Evolutionary conservation across 441 rosid species (phyloP), one percentile per base, ranked within the genome.

Genomic region (Croton setiger): DNA sequence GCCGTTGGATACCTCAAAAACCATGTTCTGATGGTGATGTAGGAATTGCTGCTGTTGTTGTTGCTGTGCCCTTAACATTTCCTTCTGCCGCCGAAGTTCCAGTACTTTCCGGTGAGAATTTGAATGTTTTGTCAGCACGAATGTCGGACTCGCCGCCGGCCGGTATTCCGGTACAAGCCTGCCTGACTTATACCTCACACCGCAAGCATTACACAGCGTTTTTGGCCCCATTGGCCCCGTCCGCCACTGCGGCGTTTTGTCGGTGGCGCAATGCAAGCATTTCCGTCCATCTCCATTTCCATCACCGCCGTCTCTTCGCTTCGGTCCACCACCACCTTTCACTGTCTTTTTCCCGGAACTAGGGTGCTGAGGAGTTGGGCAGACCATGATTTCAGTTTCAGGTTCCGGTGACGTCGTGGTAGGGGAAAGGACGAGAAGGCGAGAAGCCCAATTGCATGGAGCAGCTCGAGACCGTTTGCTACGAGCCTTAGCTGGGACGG

Each of bases 171-270:
- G 98, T 27, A 92, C 98, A 2, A 92, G 81, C 39, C 98, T 65
- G 0, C 98, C 98, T 5, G 98, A 92, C 71, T 90, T 92, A 80
- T 92, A 92, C 67, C 98, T 63, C 35, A 92, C 98, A 4, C 98
- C 98, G 23, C 98, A 92, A 1, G 98, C 98, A 61, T 92, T 92
- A 66, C 98, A 92, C 47, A 92, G 75, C 10, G 98, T 92, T 74
- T 92, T 92, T 0, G 98, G 95, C 1, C 98, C 98, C 92, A 90
- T 83, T 6, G 98, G 98, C 15, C 98, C 98, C 1, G 97, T 93
- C 60, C 98, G 69, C 98, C 98, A 93, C 75, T 93, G 98, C 48
- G 98, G 98, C 17, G 98, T 93, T 86, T 89, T 93, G 66, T 93
- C 97, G 12, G 96, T 87, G 23, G 91, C 90, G 55, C 98, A 93